Percentiles rank a stretch among this genome's conserved stretches.
Evolutionary conservation across 305 asterid species (phyloP).

Genomic region (Solanum hybrid): DNA sequence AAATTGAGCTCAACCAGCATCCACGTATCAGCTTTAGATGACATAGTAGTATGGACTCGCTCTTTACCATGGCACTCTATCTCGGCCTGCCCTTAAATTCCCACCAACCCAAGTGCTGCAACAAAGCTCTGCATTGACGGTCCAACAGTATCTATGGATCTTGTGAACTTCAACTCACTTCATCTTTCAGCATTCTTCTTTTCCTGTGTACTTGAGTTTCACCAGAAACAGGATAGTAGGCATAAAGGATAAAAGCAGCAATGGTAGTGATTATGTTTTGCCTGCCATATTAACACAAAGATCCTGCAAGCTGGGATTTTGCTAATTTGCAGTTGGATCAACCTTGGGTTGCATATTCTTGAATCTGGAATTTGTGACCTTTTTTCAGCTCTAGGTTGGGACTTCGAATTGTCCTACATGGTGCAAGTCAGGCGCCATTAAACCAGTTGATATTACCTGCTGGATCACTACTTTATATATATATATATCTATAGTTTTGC

Average conservation of each 20-base stretch:
- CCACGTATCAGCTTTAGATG: neutral
- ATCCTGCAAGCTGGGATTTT: neutral
- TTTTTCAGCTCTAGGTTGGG: constrained; percentile 2
- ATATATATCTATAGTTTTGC: neutral
- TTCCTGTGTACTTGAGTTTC: neutral
- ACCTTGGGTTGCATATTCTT: constrained; percentile 2
- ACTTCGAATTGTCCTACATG: neutral
- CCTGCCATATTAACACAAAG: neutral
- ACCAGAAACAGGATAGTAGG: neutral
- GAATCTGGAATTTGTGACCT: neutral
- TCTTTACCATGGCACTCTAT: neutral
- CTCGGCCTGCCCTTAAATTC: neutral
- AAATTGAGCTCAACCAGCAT: neutral
- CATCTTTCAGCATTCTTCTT: neutral
- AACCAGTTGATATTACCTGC: neutral
- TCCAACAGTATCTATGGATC: neutral
- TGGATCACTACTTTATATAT: neutral
- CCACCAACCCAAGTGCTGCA: neutral
- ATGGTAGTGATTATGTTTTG: neutral
- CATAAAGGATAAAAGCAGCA: neutral
- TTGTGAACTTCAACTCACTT: neutral
- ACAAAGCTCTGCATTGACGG: neutral
- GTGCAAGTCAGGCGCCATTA: neutral
- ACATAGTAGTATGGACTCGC: neutral
- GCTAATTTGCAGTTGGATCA: neutral